Conservation (phyloP, 75 land plant species). For the Cunninghamia lanceolata region DNA sequence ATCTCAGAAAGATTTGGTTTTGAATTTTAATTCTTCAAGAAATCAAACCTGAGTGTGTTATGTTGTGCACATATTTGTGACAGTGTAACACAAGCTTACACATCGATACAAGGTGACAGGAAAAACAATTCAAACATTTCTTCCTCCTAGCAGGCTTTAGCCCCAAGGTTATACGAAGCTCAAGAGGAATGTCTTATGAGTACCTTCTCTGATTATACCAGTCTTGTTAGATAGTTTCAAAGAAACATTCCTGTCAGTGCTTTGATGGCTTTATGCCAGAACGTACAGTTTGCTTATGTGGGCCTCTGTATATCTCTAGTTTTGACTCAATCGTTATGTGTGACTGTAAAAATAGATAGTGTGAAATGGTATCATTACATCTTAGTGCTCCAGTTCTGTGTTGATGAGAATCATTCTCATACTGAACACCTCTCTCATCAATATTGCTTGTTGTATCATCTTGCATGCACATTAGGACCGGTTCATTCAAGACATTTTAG, state of each 20-base stretch:
- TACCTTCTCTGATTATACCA: neutral
- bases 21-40: too few relatives aligned
- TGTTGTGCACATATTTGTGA: neutral
- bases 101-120: neutral
- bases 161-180: neutral
- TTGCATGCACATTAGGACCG: neutral
- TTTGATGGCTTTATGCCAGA: too few relatives aligned
- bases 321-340: neutral
- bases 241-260: too few relatives aligned
- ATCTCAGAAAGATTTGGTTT: too few relatives aligned
- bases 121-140: neutral
- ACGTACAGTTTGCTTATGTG: neutral
- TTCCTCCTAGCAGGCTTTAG: neutral
- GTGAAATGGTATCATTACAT: neutral
- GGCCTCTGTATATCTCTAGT: neutral
- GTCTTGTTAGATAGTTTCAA: too few relatives aligned
- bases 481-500: neutral
- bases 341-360: neutral
- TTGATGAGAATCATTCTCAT: neutral
- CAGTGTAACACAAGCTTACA: neutral
- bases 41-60: too few relatives aligned
- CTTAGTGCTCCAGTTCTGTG: neutral
- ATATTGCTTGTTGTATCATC: neutral
- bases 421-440: neutral
- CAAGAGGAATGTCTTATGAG: neutral